Evolutionary conservation across 106 monocot genomes (phyloP).

Genomic region (Alisma plantagoaquatica): DNA sequence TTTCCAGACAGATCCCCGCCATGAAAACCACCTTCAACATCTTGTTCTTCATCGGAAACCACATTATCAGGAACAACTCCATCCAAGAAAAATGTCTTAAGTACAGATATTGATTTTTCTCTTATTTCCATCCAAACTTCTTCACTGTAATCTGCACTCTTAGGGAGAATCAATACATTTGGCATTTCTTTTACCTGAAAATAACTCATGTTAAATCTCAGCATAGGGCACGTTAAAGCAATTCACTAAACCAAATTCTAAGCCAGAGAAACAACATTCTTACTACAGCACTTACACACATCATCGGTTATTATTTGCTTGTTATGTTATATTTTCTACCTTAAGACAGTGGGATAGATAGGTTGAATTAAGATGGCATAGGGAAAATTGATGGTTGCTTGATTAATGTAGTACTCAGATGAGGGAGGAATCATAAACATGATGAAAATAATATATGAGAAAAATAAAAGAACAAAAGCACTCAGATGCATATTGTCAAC

Average conservation of each 20-base stretch:
- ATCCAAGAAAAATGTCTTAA: slow-evolving; percentile 79
- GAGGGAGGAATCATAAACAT: too few relatives aligned
- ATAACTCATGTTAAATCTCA: too few relatives aligned
- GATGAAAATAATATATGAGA: too few relatives aligned
- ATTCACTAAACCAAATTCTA: too few relatives aligned
- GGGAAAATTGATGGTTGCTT: slow-evolving; percentile 1
- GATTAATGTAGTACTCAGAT: too few relatives aligned
- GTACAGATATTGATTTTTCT: slow-evolving; percentile 71
- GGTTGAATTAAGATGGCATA: neutral
- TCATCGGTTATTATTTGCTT: too few relatives aligned
- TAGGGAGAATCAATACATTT: slow-evolving; percentile 91
- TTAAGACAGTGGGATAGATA: neutral
- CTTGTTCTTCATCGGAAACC: slow-evolving; percentile 82
- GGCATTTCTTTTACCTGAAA: slow-evolving; percentile 96
- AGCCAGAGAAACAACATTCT: neutral
- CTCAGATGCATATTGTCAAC: too few relatives aligned
- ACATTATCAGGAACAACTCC: slow-evolving; percentile 59
- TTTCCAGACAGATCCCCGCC: slow-evolving; percentile 47
- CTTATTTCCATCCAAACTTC: slow-evolving; percentile 99
- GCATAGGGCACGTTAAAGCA: too few relatives aligned
- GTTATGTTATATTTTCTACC: too few relatives aligned
- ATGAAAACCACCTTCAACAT: slow-evolving; percentile 41
- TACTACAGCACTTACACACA: neutral
- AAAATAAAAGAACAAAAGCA: too few relatives aligned
- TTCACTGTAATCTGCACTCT: slow-evolving; percentile 98